phyloP scores from a whole-genome alignment of 2,329 filamentous ascomycete genomes.

The Blumeriella jaapii region DNA sequence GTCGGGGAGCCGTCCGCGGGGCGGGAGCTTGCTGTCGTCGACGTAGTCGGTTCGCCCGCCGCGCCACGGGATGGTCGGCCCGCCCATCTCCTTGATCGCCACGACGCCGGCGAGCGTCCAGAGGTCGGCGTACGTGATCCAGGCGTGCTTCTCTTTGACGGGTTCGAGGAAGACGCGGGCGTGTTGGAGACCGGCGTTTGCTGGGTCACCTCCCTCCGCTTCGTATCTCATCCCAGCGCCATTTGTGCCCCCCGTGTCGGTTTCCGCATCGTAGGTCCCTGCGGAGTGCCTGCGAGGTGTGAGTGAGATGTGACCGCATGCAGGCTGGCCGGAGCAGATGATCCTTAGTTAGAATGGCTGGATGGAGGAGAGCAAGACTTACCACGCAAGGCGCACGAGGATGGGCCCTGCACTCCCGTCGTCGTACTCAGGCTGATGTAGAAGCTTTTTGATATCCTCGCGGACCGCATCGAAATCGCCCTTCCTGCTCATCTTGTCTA shows the following conservation, averaged over 20 bases:
- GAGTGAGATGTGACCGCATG: not conserved
- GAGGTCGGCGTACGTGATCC: constrained; percentile 55
- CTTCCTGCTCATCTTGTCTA: constrained; percentile 34
- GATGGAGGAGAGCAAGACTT: too few relatives aligned
- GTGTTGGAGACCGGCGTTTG: constrained; percentile 53
- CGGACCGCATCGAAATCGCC: constrained; percentile 54
- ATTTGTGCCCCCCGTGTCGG: constrained; percentile 51
- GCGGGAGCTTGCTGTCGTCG: constrained; percentile 47
- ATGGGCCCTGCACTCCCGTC: constrained; percentile 54
- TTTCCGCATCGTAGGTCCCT: constrained; percentile 47
- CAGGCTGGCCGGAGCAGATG: not conserved
- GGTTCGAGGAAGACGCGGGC: constrained; percentile 53
- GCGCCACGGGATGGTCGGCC: constrained; percentile 43
- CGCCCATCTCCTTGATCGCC: constrained; percentile 48
- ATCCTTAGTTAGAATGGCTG: not conserved
- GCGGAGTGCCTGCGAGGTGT: constrained; percentile 41
- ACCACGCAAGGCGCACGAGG: constrained; percentile 52
- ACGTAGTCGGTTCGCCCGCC: constrained; percentile 50
- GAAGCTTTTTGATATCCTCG: constrained; percentile 39
- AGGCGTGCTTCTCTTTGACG: constrained; percentile 44
- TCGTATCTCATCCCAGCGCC: constrained; percentile 57
- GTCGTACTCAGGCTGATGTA: constrained; percentile 51
- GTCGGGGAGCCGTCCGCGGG: constrained; percentile 45
- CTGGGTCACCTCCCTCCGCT: constrained; percentile 50
- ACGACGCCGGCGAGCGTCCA: constrained; percentile 52